Evolutionary conservation across 306 rosid species (phyloP).

Genomic region (Datisca glomerata): DNA sequence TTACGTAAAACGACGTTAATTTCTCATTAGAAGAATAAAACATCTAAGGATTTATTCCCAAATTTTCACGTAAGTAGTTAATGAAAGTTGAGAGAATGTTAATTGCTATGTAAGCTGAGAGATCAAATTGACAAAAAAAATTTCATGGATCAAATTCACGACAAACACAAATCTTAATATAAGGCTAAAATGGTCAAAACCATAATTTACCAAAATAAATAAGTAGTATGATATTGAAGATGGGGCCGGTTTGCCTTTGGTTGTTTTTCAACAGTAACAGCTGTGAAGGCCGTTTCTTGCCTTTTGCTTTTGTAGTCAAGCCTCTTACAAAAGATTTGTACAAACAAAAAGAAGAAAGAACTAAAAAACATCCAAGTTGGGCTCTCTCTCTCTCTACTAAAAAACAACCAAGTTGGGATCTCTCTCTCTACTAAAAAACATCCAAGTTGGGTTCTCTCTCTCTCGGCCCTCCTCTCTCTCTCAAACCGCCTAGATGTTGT

Average conservation of each 20-base stretch:
- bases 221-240: no score
- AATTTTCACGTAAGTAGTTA: no score
- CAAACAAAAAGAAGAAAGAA: slow-evolving; percentile 6
- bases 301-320: slow-evolving; percentile 93
- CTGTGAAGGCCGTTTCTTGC: slow-evolving; percentile 56
- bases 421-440: slow-evolving; percentile 16
- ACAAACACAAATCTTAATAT: no score
- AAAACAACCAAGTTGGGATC: slow-evolving; percentile 10
- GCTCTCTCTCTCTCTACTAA: slow-evolving; percentile 18
- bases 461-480: slow-evolving; percentile 22
- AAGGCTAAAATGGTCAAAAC: no score
- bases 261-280: slow-evolving; percentile 37
- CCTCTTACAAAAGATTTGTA: slow-evolving; percentile 37
- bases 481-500: slow-evolving; percentile 34
- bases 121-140: no score
- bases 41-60: no score
- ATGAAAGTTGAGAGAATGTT: no score
- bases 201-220: no score
- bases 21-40: no score
- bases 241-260: slow-evolving; percentile 28
- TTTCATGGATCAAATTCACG: no score
- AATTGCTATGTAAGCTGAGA: no score
- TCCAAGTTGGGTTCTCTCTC: slow-evolving; percentile 14
- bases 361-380: slow-evolving; percentile 8
- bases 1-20: no score